Evolutionary conservation across 1,139 yeast species (phyloP), one percentile per base, ranked within the genome.

Genomic region (Magnusiomyces clavatus): DNA sequence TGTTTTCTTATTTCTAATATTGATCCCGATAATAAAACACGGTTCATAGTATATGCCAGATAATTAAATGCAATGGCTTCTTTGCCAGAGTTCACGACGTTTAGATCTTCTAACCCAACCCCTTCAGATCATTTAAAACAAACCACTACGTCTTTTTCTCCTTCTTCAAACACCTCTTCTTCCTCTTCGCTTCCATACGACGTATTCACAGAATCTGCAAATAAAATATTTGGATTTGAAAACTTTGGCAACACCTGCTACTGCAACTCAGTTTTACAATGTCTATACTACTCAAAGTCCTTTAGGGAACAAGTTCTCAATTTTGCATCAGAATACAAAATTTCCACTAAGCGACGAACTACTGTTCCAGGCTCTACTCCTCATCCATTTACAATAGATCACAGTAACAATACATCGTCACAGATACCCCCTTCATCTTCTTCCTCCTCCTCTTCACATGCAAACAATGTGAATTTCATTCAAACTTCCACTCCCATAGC

Each of bases 201-300:
- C 46, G 51, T 47, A 39, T 57, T 62, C 40, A 54, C 60, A 37
- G 62, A 60, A 42, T 64, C 69, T 34, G 60, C 67, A 19, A 68
- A 69, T 56, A 69, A 89, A 68, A 78, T 89, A 42, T 92, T 83
- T 69, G 98, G 98, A 5, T 82, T 90, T 80, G 97, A 92, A 67
- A 92, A 92, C 68, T 90, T 89, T 66, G 97, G 97, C 36, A 68
- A 86, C 66, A 90, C 96, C 0, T 90, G 98, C 69, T 92, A 92
- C 68, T 88, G 96, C 68, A 92, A 92, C 63, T 88, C 96, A 10
- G 85, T 92, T 31, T 70, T 92, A 34, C 98, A 92, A 67, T 88
- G 96, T 60, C 76, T 92, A 20, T 92, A 79, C 70, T 83, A 85
- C 66, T 77, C 92, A 1, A 78, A 78, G 45, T 77, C 75, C 31